Base-by-base conservation (phyloP, 768 basidiomycete species). In the Hericium alpestre region DNA sequence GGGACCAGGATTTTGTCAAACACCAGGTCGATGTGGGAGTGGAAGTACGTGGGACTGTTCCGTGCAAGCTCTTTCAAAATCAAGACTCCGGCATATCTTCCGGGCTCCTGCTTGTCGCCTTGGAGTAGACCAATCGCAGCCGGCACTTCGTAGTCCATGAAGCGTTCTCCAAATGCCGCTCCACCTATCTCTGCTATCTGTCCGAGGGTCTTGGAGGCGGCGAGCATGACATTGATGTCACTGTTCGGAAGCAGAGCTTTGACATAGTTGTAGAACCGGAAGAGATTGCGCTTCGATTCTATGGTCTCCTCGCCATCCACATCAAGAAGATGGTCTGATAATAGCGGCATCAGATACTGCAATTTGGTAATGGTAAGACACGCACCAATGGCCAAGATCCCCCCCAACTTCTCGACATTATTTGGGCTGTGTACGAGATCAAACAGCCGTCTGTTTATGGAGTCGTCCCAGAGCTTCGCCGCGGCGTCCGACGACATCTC, bases 1-100 rank as follows among this genome's bases (percentile, higher is more conserved):
- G 94, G 91, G 1, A 87, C 82, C 60, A 96, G 85, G 55, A 99
- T 92, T 70, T 93, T 93, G 68, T 93, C 93, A 53, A 98, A 86
- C 12, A 96, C 88, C 40, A 88, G 78, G 54, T 80, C 79, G 20
- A 98, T 93, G 70, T 92, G 87, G 1, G 89, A 80, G 64, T 92
- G 84, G 70, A 97, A 95, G 64, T 93, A 86, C 7, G 77, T 82
- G 0, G 91, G 87, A 60, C 88, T 93, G 70, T 93, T 88, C 27
- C 83, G 79, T 2, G 96, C 94, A 43, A 99, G 78, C 70, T 96
- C 94, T 71, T 94, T 94, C 40, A 98, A 71, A 51, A 97, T 90
- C 54, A 98, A 80, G 2, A 97, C 93, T 0, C 93, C 94, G 0
- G 92, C 92, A 70, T 96, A 95, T 56, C 95, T 80, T 2, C 87